Conservation (phyloP, 176 grass and related monocot genomes). For the Elaeis guineensis region DNA sequence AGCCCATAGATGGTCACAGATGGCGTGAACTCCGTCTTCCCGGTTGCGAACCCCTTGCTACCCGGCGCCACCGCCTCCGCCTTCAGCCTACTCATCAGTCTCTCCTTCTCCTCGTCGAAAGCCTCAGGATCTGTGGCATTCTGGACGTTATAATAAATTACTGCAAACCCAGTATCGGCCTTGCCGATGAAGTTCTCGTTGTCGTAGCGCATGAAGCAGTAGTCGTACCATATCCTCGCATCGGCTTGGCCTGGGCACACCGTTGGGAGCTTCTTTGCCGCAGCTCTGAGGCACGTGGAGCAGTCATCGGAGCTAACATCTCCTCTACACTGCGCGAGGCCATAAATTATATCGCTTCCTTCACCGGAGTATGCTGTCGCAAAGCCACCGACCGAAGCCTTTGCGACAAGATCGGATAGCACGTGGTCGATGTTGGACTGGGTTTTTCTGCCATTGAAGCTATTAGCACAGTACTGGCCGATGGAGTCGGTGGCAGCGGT, state of each 20-base stretch:
- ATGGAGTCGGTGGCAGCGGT: conserved; percentile 34
- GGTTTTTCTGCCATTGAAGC: conserved; percentile 21
- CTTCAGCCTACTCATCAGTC: conserved; percentile 36
- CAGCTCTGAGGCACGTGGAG: conserved; percentile 32
- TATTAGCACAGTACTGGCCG: conserved; percentile 32
- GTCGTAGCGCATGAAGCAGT: conserved; percentile 67
- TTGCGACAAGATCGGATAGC: conserved; percentile 34
- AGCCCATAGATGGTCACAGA: conserved; percentile 61
- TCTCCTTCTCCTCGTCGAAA: conserved; percentile 37
- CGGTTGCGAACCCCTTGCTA: conserved; percentile 26
- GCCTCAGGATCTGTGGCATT: conserved; percentile 34
- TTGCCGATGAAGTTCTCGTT: conserved; percentile 32
- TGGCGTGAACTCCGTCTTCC: conserved; percentile 29
- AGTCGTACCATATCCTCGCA: conserved; percentile 73
- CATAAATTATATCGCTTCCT: conserved; percentile 30
- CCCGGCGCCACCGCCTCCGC: conserved; percentile 22
- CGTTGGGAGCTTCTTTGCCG: conserved; percentile 44
- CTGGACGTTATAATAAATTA: conserved; percentile 50
- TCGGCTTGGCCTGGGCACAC: conserved; percentile 42
- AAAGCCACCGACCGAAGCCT: conserved; percentile 33
- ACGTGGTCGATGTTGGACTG: conserved; percentile 43
- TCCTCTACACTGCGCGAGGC: conserved; percentile 70
- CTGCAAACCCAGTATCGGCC: conserved; percentile 24
- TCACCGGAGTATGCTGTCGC: conserved; percentile 25
- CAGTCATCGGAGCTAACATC: conserved; percentile 59